phyloP scores from a whole-genome alignment of 2,329 filamentous ascomycete genomes.

The Metarhizium humberi region DNA sequence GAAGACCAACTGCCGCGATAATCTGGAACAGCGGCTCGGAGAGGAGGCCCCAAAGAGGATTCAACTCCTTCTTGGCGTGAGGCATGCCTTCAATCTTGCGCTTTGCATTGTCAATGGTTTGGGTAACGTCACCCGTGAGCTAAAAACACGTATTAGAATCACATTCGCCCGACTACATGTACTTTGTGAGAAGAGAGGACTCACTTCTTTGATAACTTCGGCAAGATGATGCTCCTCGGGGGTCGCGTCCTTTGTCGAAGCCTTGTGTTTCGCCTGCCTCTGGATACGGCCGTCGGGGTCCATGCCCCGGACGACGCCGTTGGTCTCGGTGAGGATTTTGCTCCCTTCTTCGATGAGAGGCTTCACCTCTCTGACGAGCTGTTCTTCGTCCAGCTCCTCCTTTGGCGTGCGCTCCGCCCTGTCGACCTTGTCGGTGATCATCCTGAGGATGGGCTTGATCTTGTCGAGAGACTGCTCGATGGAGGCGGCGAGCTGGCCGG shows the following conservation, averaged over 20 bases:
- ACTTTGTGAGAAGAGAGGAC: conserved; percentile 7
- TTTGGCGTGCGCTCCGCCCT: conserved; percentile 69
- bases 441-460: conserved; percentile 74
- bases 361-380: conserved; percentile 76
- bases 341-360: conserved; percentile 82
- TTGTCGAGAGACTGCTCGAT: conserved; percentile 74
- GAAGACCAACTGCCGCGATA: conserved; percentile 74
- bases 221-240: conserved; percentile 80
- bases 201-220: conserved; percentile 68
- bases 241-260: conserved; percentile 52
- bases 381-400: conserved; percentile 84
- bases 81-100: conserved; percentile 86
- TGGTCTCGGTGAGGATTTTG: conserved; percentile 75
- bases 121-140: conserved; percentile 70
- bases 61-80: conserved; percentile 88
- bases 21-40: conserved; percentile 88
- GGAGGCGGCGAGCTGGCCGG: conserved; percentile 62
- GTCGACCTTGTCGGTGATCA: conserved; percentile 80
- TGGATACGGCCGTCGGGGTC: conserved; percentile 84
- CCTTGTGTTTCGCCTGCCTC: conserved; percentile 74
- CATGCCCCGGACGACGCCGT: conserved; percentile 76
- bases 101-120: conserved; percentile 80
- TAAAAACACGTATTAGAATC: conserved; percentile 14
- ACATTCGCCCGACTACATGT: background rate
- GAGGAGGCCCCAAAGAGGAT: conserved; percentile 77